phyloP scores from a whole-genome alignment of 2,329 filamentous ascomycete species.

The Fusarium palustre region DNA sequence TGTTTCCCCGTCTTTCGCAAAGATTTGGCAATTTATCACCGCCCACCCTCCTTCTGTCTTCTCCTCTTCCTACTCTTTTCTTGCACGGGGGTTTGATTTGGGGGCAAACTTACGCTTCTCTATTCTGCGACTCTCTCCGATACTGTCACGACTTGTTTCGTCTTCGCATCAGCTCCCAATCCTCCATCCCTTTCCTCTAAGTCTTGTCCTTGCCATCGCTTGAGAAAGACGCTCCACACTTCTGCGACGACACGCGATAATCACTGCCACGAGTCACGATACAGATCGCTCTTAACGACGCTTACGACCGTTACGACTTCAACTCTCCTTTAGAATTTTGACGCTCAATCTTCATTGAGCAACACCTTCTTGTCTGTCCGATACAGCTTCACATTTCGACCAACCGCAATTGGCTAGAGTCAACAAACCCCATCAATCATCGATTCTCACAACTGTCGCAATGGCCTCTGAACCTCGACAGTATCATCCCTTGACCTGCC shows the following conservation, averaged over 20 bases:
- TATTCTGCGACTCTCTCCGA: constrained; percentile 35
- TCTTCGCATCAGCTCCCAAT: constrained; percentile 8
- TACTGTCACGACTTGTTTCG: constrained; percentile 17
- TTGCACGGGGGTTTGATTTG: constrained; percentile 32
- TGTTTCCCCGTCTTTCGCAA: constrained; percentile 34
- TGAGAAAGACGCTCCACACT: constrained; percentile 36
- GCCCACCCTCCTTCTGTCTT: constrained; percentile 33
- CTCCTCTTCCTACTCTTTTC: constrained; percentile 26
- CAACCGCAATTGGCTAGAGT: constrained; percentile 9
- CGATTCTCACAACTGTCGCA: constrained; percentile 24
- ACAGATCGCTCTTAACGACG: constrained; percentile 43
- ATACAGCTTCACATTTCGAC: constrained; percentile 14
- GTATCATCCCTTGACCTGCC: constrained; percentile 91
- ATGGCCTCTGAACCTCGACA: constrained; percentile 59
- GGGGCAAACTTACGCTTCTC: constrained; percentile 34
- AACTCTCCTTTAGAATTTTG: constrained; percentile 27
- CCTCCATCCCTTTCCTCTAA: constrained; percentile 20
- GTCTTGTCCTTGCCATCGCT: constrained; percentile 18
- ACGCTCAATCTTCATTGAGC: constrained; percentile 6
- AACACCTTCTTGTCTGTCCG: constrained; percentile 7
- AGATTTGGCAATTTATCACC: constrained; percentile 38
- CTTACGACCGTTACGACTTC: constrained; percentile 47
- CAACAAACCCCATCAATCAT: constrained; percentile 4
- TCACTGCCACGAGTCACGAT: constrained; percentile 37
- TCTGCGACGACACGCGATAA: constrained; percentile 42